Evolutionary conservation across 2,329 filamentous ascomycete species (phyloP), one percentile per base, ranked within the genome.

Genomic region (Aspergillus fischeri): DNA sequence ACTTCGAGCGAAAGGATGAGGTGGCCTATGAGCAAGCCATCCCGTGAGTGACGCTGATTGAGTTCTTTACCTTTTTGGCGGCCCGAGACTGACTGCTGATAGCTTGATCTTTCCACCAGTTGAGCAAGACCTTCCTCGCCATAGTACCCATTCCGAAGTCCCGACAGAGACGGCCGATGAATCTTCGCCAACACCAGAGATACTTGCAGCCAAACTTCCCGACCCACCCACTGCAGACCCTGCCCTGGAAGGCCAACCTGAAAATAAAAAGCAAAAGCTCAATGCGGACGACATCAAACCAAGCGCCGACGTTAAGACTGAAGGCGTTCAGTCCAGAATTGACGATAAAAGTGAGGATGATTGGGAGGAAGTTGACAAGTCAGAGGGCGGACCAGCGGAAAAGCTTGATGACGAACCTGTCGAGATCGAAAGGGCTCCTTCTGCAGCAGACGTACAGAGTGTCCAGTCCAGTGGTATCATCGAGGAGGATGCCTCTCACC

Each of bases 1-100:
- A 87, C 17, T 97, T 96, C 72, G 80, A 89, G 70, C 73, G 79
- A 53, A 92, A 92, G 75, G 92, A 97, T 66, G 84, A 89, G 58
- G 74, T 77, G 42, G 87, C 89, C 0, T 97, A 97, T 71, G 80
- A 86, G 52, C 65, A 82, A 25, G 75, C 80, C 38, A 74, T 96
- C 10, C 90, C 92, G 92, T 96, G 75, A 80, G 89, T 84, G 21
- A 20, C 42, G n/a, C 56, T 17, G 38, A 49, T 24, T 9, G 21
- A 52, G 29, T 54, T 49, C 8, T 24, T 14, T 17, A 38, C 32
- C 24, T 44, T 44, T 20, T 27, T 42, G 49, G 42, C 27, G 9
- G 24, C 11, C n/a, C 20, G 24, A 35, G 25, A 58, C 52, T 58
- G n/a, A 48, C 38, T 27, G 42, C 27, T 54, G 10, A 24, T 59